Base-by-base conservation (phyloP, 148 eudicot species). In the Camellia japonica region DNA sequence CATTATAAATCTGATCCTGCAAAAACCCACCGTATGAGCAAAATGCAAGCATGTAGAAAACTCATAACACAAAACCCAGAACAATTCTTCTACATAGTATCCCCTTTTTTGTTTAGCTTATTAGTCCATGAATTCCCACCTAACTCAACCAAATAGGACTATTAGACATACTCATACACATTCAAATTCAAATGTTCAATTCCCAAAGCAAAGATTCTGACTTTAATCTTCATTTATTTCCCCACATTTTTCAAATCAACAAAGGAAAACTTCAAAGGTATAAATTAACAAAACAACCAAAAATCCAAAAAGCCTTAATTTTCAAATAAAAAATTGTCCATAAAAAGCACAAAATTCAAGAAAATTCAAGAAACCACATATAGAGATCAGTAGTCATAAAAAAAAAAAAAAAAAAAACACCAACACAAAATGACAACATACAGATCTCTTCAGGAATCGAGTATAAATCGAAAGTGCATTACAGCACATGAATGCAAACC, bases 381-480 rank as follows among this genome's bases (percentile, higher is more conserved):
- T 30, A 30, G 38, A 51, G 13, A 11, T 18, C 44, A 73, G 2
- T 2, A 78, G 23, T 30, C 15, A 18, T 43, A 49, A 52, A 19
- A 11, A 56, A 52, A 9, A 7, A 16, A 47, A 42, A 11, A 30
- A 23, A 23, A 9, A 7, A 16, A 47, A 42, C 6, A 1, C 38
- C 38, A 30, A 1, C 38, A 30, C 38, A 65, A 18, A 18, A 7
- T 52, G 65, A 68, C 5, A 19, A 68, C 8, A n/a, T n/a, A 54
- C 10, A 67, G 79, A 77, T 65, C 71, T 15, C 49, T 52, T 77
- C 61, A 9, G 43, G 62, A 77, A 64, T 52, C 18, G 61, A 65
- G 69, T 16, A 18, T 3, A 3, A 49, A 65, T 13, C 14, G 30
- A 41, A 51, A 77, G 61, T 16, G n/a, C 73, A 78, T 67, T 78